phyloP scores from a whole-genome alignment of 257 asterid species.

The Vinca minor region DNA sequence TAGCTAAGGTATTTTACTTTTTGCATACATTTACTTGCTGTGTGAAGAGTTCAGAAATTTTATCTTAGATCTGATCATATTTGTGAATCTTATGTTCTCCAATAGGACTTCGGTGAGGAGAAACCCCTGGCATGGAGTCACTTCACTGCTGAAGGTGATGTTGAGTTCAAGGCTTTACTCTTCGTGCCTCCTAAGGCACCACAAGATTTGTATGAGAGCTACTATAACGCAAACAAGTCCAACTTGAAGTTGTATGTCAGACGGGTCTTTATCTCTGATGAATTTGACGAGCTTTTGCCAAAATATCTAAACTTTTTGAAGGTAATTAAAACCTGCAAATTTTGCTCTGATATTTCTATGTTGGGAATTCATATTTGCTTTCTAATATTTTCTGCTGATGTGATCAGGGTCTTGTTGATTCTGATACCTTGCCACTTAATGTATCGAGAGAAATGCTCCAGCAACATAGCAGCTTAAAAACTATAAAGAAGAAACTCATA shows the following conservation, averaged over 20 bases:
- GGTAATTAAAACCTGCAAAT: constrained; percentile 35
- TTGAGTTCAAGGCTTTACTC: constrained; percentile 82
- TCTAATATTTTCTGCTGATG: neutral
- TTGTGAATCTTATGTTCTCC: constrained; percentile 6
- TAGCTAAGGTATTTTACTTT: constrained; percentile 53
- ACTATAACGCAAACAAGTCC: constrained; percentile 72
- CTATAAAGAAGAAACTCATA: constrained; percentile 91
- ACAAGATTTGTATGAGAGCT: constrained; percentile 81
- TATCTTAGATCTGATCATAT: neutral
- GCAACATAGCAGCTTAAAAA: constrained; percentile 90
- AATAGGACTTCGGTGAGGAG: constrained; percentile 75
- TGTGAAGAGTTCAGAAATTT: neutral
- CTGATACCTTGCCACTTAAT: constrained; percentile 89
- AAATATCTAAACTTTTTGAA: constrained; percentile 75
- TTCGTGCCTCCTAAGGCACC: constrained; percentile 96
- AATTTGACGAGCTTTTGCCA: constrained; percentile 89
- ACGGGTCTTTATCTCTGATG: constrained; percentile 88
- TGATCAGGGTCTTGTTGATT: constrained; percentile 92
- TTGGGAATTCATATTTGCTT: neutral
- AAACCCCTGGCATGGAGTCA: constrained; percentile 90
- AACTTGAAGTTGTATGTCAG: constrained; percentile 75
- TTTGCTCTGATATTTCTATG: neutral
- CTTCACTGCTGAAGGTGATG: constrained; percentile 93
- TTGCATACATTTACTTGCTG: neutral
- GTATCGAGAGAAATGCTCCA: constrained; percentile 98